Base-by-base conservation (phyloP, 1,284 basidiomycete genomes). In the Ganoderma leucocontextum region DNA sequence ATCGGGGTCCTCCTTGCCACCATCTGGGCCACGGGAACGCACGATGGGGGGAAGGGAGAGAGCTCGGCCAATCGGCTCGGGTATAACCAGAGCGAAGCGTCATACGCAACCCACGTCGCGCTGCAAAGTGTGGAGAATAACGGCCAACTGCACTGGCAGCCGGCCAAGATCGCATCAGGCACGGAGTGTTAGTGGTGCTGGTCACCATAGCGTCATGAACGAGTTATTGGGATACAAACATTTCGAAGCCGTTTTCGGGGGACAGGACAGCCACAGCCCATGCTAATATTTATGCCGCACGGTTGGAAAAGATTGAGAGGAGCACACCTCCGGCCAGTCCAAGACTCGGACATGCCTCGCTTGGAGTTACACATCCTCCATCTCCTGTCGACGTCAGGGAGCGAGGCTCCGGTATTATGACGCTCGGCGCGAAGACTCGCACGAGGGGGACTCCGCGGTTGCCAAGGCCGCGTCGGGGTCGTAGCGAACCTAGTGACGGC, bases 1-100 rank as follows among this genome's bases (percentile, higher is more conserved):
- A 69, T 76, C 38, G 62, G 74, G 29, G 72, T 75, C 9, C 70
- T 76, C 2, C 68, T 76, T 33, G 36, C 58, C 19, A 59, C 58
- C 58, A 42, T 60, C 58, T 60, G 38, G 38, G 38, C 38, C 12
- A 5, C 38, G 4, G 38, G 58, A 22, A 47, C 47, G 5, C 47
- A 49, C 8, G 44, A 10, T 10, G 44, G 29, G 29, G 29, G 29
- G 29, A 29, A 29, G 29, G 29, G 29, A 29, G 29, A 29, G 1
- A 29, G n/a, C 44, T 22, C 44, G 44, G 22, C n/a, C 44, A 10
- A 22, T n/a, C 44, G 44, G 42, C 42, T 17, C 17, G n/a, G 9
- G 8, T 10, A 47, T 10, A n/a, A n/a, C 44, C n/a, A 7, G 44
- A n/a, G 44, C 47, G n/a, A 10, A 6, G 44, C 25, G 10, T 25